Evolutionary conservation across 805 yeast species (phyloP).

Genomic region (Phaffomyces opuntiae): DNA sequence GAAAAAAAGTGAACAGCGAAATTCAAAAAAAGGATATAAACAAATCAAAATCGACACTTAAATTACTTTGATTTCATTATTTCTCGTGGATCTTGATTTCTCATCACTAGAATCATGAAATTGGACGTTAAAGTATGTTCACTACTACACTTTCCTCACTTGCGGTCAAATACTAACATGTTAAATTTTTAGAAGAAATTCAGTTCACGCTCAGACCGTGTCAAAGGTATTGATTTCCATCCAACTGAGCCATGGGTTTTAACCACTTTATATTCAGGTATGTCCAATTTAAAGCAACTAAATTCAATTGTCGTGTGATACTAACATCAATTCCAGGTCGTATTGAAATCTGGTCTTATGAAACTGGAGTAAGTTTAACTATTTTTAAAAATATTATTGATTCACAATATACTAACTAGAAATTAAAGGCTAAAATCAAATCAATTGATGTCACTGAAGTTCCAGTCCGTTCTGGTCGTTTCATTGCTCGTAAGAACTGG

Average conservation of each 20-base stretch:
- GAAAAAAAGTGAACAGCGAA: slow-evolving; percentile 3
- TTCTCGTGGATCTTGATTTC: background rate
- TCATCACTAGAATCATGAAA: slow-evolving; percentile 11
- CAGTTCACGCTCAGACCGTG: slow-evolving; percentile 90
- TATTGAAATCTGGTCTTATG: slow-evolving; percentile 91
- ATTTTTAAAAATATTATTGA: background rate
- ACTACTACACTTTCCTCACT: background rate
- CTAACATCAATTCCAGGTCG: slow-evolving; percentile 21
- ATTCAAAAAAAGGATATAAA: slow-evolving; percentile 3
- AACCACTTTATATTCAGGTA: slow-evolving; percentile 85
- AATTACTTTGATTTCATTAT: background rate
- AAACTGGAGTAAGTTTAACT: slow-evolving; percentile 44
- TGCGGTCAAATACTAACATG: background rate
- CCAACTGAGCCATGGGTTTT: slow-evolving; percentile 97
- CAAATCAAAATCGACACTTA: background rate
- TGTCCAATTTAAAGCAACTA: slow-evolving; percentile 14
- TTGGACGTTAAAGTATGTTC: slow-evolving; percentile 22
- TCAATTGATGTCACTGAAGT: slow-evolving; percentile 91
- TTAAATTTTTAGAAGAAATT: slow-evolving; percentile 55
- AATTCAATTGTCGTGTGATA: no score
- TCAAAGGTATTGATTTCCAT: slow-evolving; percentile 96
- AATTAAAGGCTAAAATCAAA: slow-evolving; percentile 56
- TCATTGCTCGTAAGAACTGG: slow-evolving; percentile 96
- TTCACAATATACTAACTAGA: slow-evolving; percentile 5
- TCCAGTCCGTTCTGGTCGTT: slow-evolving; percentile 93